phyloP scores from a whole-genome alignment of 2,329 filamentous ascomycete genomes.

The Calonectria hawksworthii region DNA sequence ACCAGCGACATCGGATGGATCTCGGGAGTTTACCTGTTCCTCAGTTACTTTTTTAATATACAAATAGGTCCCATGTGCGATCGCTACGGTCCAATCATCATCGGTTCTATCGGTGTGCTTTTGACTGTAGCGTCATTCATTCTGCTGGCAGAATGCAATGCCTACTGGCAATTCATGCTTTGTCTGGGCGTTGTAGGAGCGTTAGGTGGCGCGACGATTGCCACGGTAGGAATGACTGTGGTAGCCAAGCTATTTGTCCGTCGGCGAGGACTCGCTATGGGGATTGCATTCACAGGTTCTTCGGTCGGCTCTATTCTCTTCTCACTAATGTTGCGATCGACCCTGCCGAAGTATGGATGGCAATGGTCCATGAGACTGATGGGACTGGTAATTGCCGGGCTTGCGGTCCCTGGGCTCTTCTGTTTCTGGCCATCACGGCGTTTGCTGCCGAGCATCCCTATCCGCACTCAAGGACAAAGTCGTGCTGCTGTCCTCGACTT shows the following conservation, averaged over 20 bases:
- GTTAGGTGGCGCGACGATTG: not conserved
- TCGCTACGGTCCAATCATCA: not conserved
- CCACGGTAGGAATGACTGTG: not conserved
- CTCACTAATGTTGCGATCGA: not conserved
- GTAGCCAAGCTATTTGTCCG: not conserved
- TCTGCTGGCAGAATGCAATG: not conserved
- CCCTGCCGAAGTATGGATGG: not conserved
- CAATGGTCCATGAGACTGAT: constrained; percentile 1
- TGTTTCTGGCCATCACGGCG: not conserved
- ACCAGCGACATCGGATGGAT: not conserved
- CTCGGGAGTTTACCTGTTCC: not conserved
- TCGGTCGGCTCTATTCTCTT: not conserved
- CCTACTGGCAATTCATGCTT: not conserved
- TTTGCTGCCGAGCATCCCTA: not conserved
- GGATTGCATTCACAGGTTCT: not conserved
- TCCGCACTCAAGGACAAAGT: not conserved
- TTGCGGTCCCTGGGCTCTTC: not conserved
- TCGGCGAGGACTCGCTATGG: not conserved
- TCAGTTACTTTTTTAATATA: not conserved
- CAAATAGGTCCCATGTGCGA: not conserved
- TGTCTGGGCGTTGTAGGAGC: not conserved
- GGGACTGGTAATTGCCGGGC: not conserved
- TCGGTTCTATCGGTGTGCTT: not conserved
- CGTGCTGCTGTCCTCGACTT: not conserved
- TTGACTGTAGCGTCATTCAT: not conserved